These are phyloP conservation scores for Phytophthora rubi DNA, from an alignment of 352 stramenopile species.

Conservation along the genomic window DNA sequence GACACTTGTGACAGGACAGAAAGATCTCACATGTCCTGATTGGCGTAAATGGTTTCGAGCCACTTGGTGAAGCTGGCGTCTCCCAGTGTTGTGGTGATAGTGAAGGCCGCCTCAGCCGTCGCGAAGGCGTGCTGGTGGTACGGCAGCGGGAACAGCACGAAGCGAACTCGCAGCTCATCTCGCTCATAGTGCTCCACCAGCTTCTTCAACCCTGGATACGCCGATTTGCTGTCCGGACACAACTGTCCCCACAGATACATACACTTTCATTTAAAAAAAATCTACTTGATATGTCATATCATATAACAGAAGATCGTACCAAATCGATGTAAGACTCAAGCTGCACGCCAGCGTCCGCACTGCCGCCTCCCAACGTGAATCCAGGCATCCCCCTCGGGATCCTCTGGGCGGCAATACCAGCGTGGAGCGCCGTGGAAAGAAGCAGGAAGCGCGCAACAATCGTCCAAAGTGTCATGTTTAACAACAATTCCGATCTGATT, in stretches of 20 bases:
- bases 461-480: constrained; percentile 9
- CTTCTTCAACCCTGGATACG: constrained; percentile 72
- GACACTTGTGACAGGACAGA: constrained; percentile 1
- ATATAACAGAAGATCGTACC: constrained; percentile 35
- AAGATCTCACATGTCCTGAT: constrained; percentile 69
- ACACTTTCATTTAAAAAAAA: constrained; percentile 18
- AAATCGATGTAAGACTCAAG: constrained; percentile 87
- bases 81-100: constrained; percentile 65
- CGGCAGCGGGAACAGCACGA: constrained; percentile 80
- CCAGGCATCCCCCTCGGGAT: constrained; percentile 68
- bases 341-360: constrained; percentile 66
- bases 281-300: not conserved
- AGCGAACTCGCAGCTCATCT: constrained; percentile 67
- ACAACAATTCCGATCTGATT: constrained; percentile 5
- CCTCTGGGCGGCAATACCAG: constrained; percentile 23
- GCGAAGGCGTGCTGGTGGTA: constrained; percentile 83
- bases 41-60: constrained; percentile 82
- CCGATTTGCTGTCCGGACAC: constrained; percentile 75
- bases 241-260: constrained; percentile 43
- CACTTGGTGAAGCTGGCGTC: constrained; percentile 66
- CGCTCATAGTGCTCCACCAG: constrained; percentile 59
- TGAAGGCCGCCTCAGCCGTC: constrained; percentile 65
- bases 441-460: constrained; percentile 23
- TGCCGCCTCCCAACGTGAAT: constrained; percentile 64
- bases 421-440: constrained; percentile 22